A percentile compares a stretch with the other conserved stretches of the same genome.
phyloP scores from a whole-genome alignment of 2,329 filamentous ascomycete genomes.

The Fonsecaea nubica region DNA sequence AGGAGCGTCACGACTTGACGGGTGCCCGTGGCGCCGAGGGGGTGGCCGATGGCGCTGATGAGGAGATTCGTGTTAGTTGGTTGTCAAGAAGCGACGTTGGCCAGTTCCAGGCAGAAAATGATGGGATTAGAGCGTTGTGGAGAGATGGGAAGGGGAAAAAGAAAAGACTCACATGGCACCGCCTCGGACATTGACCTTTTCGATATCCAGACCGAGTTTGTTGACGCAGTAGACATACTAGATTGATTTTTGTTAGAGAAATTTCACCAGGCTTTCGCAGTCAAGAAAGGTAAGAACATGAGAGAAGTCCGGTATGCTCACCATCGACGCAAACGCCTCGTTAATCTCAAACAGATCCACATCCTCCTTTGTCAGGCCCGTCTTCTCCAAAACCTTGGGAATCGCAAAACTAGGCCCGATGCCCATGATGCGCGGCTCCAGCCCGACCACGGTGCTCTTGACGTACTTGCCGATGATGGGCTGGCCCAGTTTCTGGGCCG shows the following conservation, averaged over 20 bases:
- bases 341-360: constrained; percentile 99
- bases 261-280: constrained; percentile 6
- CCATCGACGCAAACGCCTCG: constrained; percentile 88
- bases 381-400: constrained; percentile 84
- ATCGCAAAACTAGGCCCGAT: constrained; percentile 95
- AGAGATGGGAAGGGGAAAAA: constrained; percentile 84
- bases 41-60: constrained; percentile 90
- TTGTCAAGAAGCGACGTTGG: no score
- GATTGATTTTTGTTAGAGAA: no score
- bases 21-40: constrained; percentile 90
- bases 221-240: constrained; percentile 94
- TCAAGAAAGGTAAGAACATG: no score
- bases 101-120: no score
- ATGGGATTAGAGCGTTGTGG: constrained; percentile 61
- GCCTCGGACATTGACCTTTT: constrained; percentile 97
- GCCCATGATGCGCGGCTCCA: constrained; percentile 94
- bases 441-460: constrained; percentile 84
- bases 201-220: constrained; percentile 78
- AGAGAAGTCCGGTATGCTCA: constrained; percentile 40
- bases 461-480: constrained; percentile 94
- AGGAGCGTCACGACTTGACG: constrained; percentile 91
- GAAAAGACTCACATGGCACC: constrained; percentile 70
- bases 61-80: constrained; percentile 55
- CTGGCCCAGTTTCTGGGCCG: constrained; percentile 82
- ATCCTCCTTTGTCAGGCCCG: constrained; percentile 83